Evolutionary conservation across 2,329 filamentous ascomycete species (phyloP).

Genomic region (Gnomoniopsis sp.): DNA sequence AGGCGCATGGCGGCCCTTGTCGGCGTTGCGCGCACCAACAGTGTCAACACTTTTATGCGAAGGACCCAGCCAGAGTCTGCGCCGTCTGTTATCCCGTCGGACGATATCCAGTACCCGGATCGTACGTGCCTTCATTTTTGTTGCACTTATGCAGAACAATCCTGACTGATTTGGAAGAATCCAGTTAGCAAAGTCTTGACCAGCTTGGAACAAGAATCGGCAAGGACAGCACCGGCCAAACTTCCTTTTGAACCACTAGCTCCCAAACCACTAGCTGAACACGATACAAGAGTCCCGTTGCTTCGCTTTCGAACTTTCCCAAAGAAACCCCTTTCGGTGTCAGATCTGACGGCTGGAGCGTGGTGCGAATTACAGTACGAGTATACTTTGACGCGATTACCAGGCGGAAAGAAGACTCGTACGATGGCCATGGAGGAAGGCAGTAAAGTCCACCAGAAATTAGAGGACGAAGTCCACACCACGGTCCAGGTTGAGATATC

Average conservation of each 20-base stretch:
- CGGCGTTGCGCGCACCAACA: slow-evolving; percentile 17
- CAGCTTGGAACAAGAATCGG: slow-evolving; percentile 17
- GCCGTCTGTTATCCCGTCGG: slow-evolving; percentile 12
- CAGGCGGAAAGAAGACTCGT: slow-evolving; percentile 67
- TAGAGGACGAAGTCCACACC: slow-evolving; percentile 83
- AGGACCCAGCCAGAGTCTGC: slow-evolving; percentile 9
- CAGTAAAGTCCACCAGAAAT: slow-evolving; percentile 71
- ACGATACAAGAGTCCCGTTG: slow-evolving; percentile 54
- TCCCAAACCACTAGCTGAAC: slow-evolving; percentile 8
- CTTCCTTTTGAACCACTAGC: slow-evolving; percentile 16
- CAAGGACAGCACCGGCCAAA: slow-evolving; percentile 16
- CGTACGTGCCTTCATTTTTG: slow-evolving; percentile 37
- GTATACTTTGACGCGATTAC: slow-evolving; percentile 73
- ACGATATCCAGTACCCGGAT: slow-evolving; percentile 46
- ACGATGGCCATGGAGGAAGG: slow-evolving; percentile 85
- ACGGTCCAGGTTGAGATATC: slow-evolving; percentile 69
- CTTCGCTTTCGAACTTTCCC: slow-evolving; percentile 76
- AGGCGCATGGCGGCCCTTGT: slow-evolving; percentile 11
- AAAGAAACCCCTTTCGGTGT: slow-evolving; percentile 78
- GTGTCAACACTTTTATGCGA: slow-evolving; percentile 9
- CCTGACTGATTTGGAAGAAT: slow-evolving; percentile 65
- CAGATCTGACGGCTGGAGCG: slow-evolving; percentile 80
- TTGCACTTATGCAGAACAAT: slow-evolving; percentile 17
- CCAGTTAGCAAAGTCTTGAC: slow-evolving; percentile 53
- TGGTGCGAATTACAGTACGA: slow-evolving; percentile 97